These are phyloP conservation scores for Pseudogymnoascus sp. DNA, from an alignment of 2,329 filamentous ascomycete species.

Conservation along the genomic window DNA sequence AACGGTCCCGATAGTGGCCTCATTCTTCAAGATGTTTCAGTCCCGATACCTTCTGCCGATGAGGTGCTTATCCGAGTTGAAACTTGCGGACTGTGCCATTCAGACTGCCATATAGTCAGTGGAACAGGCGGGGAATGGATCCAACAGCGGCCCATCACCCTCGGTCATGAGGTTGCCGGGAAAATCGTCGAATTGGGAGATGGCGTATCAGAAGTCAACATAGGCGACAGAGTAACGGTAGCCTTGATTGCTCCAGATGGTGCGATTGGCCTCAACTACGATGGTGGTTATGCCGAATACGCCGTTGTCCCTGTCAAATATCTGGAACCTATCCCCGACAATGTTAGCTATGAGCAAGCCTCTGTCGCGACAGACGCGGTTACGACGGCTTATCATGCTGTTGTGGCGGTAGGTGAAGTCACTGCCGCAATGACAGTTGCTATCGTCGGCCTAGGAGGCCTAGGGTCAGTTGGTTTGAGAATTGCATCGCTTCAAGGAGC, in stretches of 20 bases:
- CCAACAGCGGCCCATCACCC: constrained; percentile 12
- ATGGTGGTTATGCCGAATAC: constrained; percentile 16
- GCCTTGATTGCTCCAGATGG: not conserved
- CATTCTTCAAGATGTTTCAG: not conserved
- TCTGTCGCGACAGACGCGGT: constrained; percentile 13
- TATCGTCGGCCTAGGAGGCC: constrained; percentile 15
- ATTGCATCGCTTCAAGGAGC: constrained; percentile 14
- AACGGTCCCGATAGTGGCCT: not conserved
- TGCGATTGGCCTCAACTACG: constrained; percentile 8
- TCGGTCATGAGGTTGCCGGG: constrained; percentile 16
- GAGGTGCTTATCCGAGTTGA: constrained; percentile 15
- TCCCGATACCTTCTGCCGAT: constrained; percentile 2
- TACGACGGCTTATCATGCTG: constrained; percentile 15
- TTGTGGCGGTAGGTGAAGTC: constrained; percentile 9
- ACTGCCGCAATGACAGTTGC: constrained; percentile 10
- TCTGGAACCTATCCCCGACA: constrained; percentile 13
- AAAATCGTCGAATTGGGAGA: constrained; percentile 10
- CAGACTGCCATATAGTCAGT: constrained; percentile 14
- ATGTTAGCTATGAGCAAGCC: constrained; percentile 13
- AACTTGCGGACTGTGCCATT: constrained; percentile 13
- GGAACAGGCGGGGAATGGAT: not conserved
- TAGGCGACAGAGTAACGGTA: constrained; percentile 14
- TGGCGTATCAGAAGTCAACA: constrained; percentile 6
- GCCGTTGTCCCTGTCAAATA: not conserved
- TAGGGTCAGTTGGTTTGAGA: constrained; percentile 10